Evolutionary conservation across 192 early-diverging fungal genomes (phyloP).

Genomic region (Paraglomus occultum): DNA sequence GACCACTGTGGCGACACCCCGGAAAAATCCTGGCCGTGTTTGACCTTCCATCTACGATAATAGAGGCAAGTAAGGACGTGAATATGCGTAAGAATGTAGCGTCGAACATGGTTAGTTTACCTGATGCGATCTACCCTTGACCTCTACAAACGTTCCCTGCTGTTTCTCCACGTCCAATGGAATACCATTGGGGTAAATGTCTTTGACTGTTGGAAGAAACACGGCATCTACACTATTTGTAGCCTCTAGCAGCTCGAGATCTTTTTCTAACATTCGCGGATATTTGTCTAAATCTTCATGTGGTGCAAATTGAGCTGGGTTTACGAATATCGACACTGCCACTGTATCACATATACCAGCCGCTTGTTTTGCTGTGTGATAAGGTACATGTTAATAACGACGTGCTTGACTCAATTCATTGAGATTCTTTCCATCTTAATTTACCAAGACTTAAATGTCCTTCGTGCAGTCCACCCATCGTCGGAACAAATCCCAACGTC

Average conservation of each 20-base stretch:
- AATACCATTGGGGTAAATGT: constrained; percentile 96
- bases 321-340: constrained; percentile 92
- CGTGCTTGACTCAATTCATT: neutral
- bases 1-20: constrained; percentile 95
- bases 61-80: neutral
- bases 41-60: constrained; percentile 75
- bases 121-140: constrained; percentile 83
- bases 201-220: constrained; percentile 66
- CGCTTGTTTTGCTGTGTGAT: constrained; percentile 48
- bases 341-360: constrained; percentile 62
- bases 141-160: constrained; percentile 88
- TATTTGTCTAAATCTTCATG: constrained; percentile 90
- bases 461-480: constrained; percentile 96
- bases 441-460: constrained; percentile 82
- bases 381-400: constrained; percentile 7
- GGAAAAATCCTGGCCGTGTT: constrained; percentile 92
- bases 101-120: neutral
- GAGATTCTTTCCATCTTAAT: neutral
- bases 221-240: constrained; percentile 53
- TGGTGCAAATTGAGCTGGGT: constrained; percentile 98
- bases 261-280: constrained; percentile 79
- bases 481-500: constrained; percentile 90
- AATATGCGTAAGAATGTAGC: neutral
- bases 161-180: constrained; percentile 74
- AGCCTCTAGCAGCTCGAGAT: constrained; percentile 65